Base-by-base conservation (phyloP, 148 eudicot species). In the Arctostaphylos glauca region DNA sequence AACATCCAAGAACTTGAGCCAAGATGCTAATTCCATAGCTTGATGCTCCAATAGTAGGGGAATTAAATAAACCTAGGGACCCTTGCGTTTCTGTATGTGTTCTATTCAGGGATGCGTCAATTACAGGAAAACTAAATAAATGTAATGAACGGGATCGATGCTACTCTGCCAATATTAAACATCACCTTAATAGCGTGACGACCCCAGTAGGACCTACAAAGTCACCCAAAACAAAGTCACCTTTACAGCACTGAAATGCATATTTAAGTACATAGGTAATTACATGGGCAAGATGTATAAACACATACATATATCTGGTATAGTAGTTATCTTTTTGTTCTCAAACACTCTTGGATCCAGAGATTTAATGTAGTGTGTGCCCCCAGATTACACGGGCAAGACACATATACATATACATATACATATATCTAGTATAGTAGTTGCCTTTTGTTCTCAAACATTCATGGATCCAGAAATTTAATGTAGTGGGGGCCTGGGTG, bases 1-100 rank as follows among this genome's bases (percentile, higher is more conserved):
- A 50, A 50, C 19, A 52, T 76, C 44, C 56, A 74, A 21, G 77
- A 74, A 74, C 77, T 74, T 74, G 38, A 5, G 12, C 55, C 59
- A 25, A 23, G 15, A 23, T 52, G 46, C 25, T 49, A 21, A n/a
- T 48, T n/a, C 18, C 59, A 52, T 76, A 14, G 38, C 78, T 52
- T 23, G 44, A 23, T 76, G 78, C 41, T 49, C 15, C 53, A 23
- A 23, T 49, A 21, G 44, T 44, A 72, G 1, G 25, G 76, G 21
- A 74, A 48, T 18, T 74, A 48, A 21, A 5, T 49, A 18, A 18
- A 19, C 12, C 52, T 19, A 25, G 56, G 56, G 78, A 74, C 56
- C 9, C 4, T 7, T 23, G 25, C 19, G 46, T 50, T 52, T 53
- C 60, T 53, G 46, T 76, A 50, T 53, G 60, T 25, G 21, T 50